phyloP scores from a whole-genome alignment of 1,139 yeast species.

The Debaryomycetaceae sp. region DNA sequence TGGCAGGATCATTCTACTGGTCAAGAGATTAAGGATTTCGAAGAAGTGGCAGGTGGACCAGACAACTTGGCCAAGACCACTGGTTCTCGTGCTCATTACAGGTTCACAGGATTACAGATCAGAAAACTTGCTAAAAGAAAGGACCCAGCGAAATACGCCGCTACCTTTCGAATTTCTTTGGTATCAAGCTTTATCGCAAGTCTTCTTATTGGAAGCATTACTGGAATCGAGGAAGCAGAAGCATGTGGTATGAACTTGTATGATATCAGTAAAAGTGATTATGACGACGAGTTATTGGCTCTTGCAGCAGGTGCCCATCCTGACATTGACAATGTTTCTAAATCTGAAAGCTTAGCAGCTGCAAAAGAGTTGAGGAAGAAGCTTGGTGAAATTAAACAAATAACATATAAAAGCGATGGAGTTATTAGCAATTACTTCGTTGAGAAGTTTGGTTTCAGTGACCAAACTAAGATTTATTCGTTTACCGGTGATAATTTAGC shows the following conservation, averaged over 20 bases:
- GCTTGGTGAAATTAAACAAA: slow-evolving; percentile 51
- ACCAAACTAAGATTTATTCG: slow-evolving; percentile 54
- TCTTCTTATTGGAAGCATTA: slow-evolving; percentile 60
- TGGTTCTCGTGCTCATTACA: slow-evolving; percentile 85
- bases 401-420: slow-evolving; percentile 42
- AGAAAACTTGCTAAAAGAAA: slow-evolving; percentile 60
- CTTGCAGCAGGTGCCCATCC: slow-evolving; percentile 52
- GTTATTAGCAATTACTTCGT: slow-evolving; percentile 57
- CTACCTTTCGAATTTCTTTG: slow-evolving; percentile 63
- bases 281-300: slow-evolving; percentile 51
- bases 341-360: slow-evolving; percentile 23
- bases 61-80: slow-evolving; percentile 63
- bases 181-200: slow-evolving; percentile 80
- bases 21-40: slow-evolving; percentile 61
- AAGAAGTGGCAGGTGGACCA: slow-evolving; percentile 59
- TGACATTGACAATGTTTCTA: slow-evolving; percentile 26
- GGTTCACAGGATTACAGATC: slow-evolving; percentile 90
- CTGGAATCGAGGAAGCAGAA: slow-evolving; percentile 75
- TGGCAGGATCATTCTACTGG: slow-evolving; percentile 96
- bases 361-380: slow-evolving; percentile 40
- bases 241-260: slow-evolving; percentile 92
- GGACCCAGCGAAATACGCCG: slow-evolving; percentile 48
- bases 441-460: slow-evolving; percentile 57
- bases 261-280: slow-evolving; percentile 54
- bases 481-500: slow-evolving; percentile 93